Evolutionary conservation across 2,329 filamentous ascomycete genomes (phyloP).

Genomic region (Graphilbum sp.): DNA sequence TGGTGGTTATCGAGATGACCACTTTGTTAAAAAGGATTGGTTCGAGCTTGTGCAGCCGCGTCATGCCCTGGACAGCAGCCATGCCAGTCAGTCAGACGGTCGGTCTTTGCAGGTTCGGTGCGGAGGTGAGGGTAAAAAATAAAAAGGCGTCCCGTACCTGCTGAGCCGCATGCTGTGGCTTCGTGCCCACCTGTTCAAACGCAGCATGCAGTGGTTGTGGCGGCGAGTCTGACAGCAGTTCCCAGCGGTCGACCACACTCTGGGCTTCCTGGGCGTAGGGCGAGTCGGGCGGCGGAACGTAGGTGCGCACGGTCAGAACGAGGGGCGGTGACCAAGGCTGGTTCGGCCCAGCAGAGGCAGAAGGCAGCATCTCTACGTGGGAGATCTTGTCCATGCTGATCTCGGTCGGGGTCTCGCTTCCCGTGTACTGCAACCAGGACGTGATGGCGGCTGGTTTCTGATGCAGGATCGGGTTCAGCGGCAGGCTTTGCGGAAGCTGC

Average conservation of each 20-base stretch:
- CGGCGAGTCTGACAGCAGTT: conserved; percentile 46
- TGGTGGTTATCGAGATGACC: conserved; percentile 48
- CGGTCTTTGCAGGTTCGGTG: no score
- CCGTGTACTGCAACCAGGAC: conserved; percentile 34
- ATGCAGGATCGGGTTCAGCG: conserved; percentile 34
- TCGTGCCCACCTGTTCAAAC: conserved; percentile 56
- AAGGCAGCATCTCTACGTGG: conserved; percentile 57
- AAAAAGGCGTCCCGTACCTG: no score
- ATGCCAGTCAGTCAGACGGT: no score
- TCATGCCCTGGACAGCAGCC: conserved; percentile 13
- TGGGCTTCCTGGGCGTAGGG: conserved; percentile 48
- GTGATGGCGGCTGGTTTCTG: conserved; percentile 41
- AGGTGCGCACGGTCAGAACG: conserved; percentile 58
- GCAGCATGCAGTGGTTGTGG: conserved; percentile 53
- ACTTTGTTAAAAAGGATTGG: conserved; percentile 55
- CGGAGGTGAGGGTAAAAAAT: no score
- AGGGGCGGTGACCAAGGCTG: conserved; percentile 40
- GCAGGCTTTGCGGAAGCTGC: conserved; percentile 25
- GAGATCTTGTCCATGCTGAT: conserved; percentile 48
- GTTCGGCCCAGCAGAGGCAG: conserved; percentile 41
- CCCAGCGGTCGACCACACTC: conserved; percentile 72
- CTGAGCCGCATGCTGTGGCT: conserved; percentile 1
- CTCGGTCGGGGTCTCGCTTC: conserved; percentile 24
- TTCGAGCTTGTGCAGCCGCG: conserved; percentile 44
- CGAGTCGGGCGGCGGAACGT: conserved; percentile 29